A percentile compares a stretch with the other conserved stretches of the same genome.
Evolutionary conservation across 257 asterid species (phyloP).

Genomic region (Solanum neorickii): DNA sequence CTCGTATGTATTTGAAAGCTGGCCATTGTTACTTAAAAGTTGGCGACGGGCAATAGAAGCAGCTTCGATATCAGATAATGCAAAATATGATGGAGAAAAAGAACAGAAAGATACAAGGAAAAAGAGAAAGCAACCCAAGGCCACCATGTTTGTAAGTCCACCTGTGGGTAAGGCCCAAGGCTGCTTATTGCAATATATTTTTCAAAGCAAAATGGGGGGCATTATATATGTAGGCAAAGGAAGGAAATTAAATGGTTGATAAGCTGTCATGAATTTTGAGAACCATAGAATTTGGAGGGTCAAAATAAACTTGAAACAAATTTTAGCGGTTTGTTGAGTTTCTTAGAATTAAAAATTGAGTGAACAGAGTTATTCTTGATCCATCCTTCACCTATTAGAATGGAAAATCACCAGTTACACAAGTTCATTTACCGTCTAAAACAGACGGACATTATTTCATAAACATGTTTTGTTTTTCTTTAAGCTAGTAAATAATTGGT

Average conservation of each 20-base stretch:
- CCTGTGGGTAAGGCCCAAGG: conserved; percentile 58
- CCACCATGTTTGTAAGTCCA: conserved; percentile 28
- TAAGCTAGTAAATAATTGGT: neutral
- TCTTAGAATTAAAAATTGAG: neutral
- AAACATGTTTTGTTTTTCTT: neutral
- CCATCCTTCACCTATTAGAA: neutral
- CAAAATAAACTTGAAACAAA: neutral
- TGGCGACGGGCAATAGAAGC: conserved; percentile 9
- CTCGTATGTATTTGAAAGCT: neutral
- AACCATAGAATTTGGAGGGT: conserved; percentile 19
- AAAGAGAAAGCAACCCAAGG: conserved; percentile 40
- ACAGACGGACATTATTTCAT: neutral
- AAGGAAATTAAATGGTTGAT: conserved; percentile 11
- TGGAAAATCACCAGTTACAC: neutral
- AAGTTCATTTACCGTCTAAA: neutral
- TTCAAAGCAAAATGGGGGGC: neutral
- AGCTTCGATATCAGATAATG: conserved; percentile 1
- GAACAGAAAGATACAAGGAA: conserved; percentile 9
- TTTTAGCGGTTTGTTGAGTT: neutral
- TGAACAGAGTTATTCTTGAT: neutral
- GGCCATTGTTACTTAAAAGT: neutral
- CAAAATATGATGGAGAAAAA: conserved; percentile 9
- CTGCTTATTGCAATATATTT: conserved; percentile 23
- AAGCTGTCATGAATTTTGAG: neutral
- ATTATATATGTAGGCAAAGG: conserved; percentile 24